Base-by-base conservation (phyloP, 139 green algal genomes). In the Auxenochlorella protothecoides region DNA sequence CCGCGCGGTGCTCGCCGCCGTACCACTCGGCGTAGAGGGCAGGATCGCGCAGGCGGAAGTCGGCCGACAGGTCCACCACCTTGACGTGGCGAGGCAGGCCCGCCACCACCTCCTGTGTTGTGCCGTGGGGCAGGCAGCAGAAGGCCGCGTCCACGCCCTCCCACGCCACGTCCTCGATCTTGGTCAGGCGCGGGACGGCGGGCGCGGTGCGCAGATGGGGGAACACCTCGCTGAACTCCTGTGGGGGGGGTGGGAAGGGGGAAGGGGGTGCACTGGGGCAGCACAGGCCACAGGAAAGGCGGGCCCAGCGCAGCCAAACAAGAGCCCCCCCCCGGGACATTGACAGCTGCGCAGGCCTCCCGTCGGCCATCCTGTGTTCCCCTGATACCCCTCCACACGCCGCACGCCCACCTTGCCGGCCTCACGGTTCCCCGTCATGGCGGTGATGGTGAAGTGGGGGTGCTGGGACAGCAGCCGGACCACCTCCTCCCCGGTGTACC, bases 81-180 rank as follows among this genome's bases (percentile, higher is more conserved):
- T 95, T 97, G 65, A 98, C 76, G 68, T 88, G 72, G 7, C 53
- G 55, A 2, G 93, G 93, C 65, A 98, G 81, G 9, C 77, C 76
- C 15, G 82, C 84, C 59, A 98, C 85, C 27, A 96, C 85, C 72
- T 94, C 87, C 81, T 89, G 84, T 2, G 94, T 98, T n/a, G 94
- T 97, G 15, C 86, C 94, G 65, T 98, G 94, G 3, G 94, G 94
- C 76, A 98, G 83, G 83, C 94, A 98, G 86, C 92, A 97, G 82
- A 98, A 98, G n/a, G 85, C 93, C 10, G 88, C 90, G 65, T 98
- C 94, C 14, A 98, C 81, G 6, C 84, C 52, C 54, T 62, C 69
- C 71, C 86, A 97, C 68, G 94, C 76, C 0, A 96, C 91, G 71
- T 98, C 93, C 15, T 85, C 89, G 51, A 94, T 94, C 76, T 97